phyloP scores from a whole-genome alignment of 2,329 filamentous ascomycete genomes.

The Xenoacremonium recifei region DNA sequence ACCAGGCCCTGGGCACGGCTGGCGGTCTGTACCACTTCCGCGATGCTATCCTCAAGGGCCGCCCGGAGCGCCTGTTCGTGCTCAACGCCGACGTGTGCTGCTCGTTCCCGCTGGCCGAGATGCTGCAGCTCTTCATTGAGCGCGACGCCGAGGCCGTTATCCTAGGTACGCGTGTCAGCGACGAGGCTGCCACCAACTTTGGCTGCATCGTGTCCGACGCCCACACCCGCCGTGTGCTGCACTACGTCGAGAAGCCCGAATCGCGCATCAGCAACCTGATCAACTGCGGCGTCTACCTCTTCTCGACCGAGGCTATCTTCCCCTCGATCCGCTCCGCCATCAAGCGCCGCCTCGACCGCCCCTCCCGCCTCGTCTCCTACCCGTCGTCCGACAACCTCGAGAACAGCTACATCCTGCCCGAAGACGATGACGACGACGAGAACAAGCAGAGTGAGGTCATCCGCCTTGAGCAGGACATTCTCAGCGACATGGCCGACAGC shows the following conservation, averaged over 20 bases:
- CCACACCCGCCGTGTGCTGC: constrained; percentile 90
- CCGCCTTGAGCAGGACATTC: constrained; percentile 93
- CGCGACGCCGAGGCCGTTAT: constrained; percentile 97
- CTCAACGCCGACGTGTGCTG: constrained; percentile 98
- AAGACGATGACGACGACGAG: constrained; percentile 61
- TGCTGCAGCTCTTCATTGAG: constrained; percentile 91
- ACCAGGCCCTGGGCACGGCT: constrained; percentile 92
- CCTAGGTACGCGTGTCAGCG: constrained; percentile 84
- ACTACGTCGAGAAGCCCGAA: constrained; percentile 99
- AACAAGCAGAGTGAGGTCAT: constrained; percentile 83
- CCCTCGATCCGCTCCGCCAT: constrained; percentile 91
- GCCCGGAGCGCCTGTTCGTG: constrained; percentile 93
- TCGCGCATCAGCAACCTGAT: constrained; percentile 97
- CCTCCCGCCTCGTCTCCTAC: constrained; percentile 82
- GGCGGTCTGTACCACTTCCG: constrained; percentile 99
- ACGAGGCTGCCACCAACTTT: constrained; percentile 93
- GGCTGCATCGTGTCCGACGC: constrained; percentile 95
- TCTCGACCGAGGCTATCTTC: constrained; percentile 93
- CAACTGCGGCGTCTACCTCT: constrained; percentile 99
- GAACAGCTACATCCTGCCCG: constrained; percentile 49
- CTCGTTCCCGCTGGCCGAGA: constrained; percentile 92
- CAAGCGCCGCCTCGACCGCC: constrained; percentile 90
- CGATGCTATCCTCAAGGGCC: constrained; percentile 95
- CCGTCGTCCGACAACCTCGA: constrained; percentile 93
- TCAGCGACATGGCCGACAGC: constrained; percentile 92